Evolutionary conservation across 1,284 basidiomycete species (phyloP).

Genomic region (Agaricales sp.): DNA sequence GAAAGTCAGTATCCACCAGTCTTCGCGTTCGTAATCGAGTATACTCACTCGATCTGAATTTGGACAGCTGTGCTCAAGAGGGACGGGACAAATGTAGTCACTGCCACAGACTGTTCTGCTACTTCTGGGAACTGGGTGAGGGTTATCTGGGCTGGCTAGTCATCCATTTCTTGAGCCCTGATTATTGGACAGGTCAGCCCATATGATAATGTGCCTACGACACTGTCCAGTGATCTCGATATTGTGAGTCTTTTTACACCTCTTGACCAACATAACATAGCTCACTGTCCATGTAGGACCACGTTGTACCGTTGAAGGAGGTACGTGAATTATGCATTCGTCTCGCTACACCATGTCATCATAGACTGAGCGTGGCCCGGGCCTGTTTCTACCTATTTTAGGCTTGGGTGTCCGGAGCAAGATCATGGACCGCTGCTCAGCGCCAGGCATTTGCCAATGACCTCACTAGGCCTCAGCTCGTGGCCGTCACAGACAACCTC

Average conservation of each 20-base stretch:
- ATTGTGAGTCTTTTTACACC: slow-evolving; percentile 22
- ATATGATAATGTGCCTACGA: slow-evolving; percentile 35
- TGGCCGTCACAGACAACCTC: slow-evolving; percentile 35
- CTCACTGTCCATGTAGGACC: slow-evolving; percentile 16
- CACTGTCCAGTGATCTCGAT: slow-evolving; percentile 34
- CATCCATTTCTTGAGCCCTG: no score
- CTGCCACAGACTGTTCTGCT: slow-evolving; percentile 27
- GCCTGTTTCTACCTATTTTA: background rate
- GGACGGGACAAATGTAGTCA: slow-evolving; percentile 38
- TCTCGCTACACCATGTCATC: no score
- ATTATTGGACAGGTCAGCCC: slow-evolving; percentile 25
- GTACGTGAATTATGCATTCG: slow-evolving; percentile 13
- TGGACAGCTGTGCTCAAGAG: slow-evolving; percentile 35
- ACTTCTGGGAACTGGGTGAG: slow-evolving; percentile 38
- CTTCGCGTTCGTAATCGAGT: background rate
- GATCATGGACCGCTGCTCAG: slow-evolving; percentile 35
- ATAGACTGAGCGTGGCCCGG: background rate
- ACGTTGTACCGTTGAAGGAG: slow-evolving; percentile 42
- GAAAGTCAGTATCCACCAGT: slow-evolving; percentile 26
- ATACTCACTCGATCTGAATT: background rate
- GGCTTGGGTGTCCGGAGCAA: slow-evolving; percentile 38
- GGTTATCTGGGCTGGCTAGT: background rate
- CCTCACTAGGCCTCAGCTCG: slow-evolving; percentile 37
- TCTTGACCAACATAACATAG: background rate
- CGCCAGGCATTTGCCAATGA: slow-evolving; percentile 43